Base-by-base conservation (phyloP, 1,139 yeast species). In the Waltiozyma sp. region DNA sequence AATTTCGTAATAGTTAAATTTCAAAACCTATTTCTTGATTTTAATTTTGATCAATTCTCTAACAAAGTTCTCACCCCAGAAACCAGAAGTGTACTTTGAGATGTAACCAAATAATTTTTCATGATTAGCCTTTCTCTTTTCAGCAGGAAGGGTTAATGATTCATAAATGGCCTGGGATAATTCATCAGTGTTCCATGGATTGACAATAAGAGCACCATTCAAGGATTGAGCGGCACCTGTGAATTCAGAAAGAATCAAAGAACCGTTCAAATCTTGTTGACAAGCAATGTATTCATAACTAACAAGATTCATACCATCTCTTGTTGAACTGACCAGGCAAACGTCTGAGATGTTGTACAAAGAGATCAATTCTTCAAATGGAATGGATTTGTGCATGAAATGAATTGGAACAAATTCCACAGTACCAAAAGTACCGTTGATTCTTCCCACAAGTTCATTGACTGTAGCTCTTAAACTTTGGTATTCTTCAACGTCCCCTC, bases 231-330 rank as follows among this genome's bases (percentile, higher is more conserved):
- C 84, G 3, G 95, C 81, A 41, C 98, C 99, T 39, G 95, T 84
- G 57, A 91, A 91, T 64, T 91, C 99, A 23, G 95, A 84, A 40
- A 89, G 66, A 38, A 91, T 77, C 54, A 91, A 70, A 0, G 96
- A 96, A 8, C 83, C 78, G 50, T 74, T 73, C 47, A 75, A 70
- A 40, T 74, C 65, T 56, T 83, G 78, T 63, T 93, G 97, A 53
- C 96, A 84, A 28, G 89, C 78, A 37, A 89, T 94, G 61, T 79
- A 91, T 61, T 91, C 98, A 49, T 89, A 66, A 0, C 96, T 85
- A 0, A 97, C 91, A 13, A 96, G 88, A 63, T 88, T 91, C 86
- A 91, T 88, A 45, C 97, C 97, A 59, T 91, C 98, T 59, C 98
- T 77, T 28, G 89, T 82, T 3, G 95, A 81, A 0, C 96, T 87